Evolutionary conservation across 2,329 filamentous ascomycete species (phyloP).

Genomic region (Colletotrichum sansevieriae): DNA sequence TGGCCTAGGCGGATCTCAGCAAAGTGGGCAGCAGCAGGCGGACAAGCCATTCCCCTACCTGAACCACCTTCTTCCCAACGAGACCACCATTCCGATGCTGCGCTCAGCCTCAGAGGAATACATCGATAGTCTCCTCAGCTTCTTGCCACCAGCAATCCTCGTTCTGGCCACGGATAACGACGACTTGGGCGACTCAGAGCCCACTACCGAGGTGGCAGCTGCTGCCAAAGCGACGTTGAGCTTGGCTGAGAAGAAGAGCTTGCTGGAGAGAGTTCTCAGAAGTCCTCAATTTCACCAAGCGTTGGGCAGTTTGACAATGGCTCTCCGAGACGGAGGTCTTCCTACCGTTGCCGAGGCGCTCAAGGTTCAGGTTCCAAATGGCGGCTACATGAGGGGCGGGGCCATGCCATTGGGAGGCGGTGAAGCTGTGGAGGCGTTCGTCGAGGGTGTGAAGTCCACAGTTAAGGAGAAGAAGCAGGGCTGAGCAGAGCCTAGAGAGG

Average conservation of each 20-base stretch:
- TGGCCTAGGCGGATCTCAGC: slow-evolving; percentile 50
- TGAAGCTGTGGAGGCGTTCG: slow-evolving; percentile 90
- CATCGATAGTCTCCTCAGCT: slow-evolving; percentile 80
- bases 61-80: slow-evolving; percentile 84
- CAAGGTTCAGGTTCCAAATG: slow-evolving; percentile 82
- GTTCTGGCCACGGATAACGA: slow-evolving; percentile 77
- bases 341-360: slow-evolving; percentile 91
- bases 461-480: slow-evolving; percentile 69
- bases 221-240: slow-evolving; percentile 81
- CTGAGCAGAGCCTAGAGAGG: not conserved
- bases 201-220: slow-evolving; percentile 75
- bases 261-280: slow-evolving; percentile 85
- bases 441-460: slow-evolving; percentile 87
- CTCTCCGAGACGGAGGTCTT: slow-evolving; percentile 89
- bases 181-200: slow-evolving; percentile 71
- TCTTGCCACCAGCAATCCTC: slow-evolving; percentile 83
- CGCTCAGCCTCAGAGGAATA: slow-evolving; percentile 73
- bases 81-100: slow-evolving; percentile 82
- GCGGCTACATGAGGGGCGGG: slow-evolving; percentile 83
- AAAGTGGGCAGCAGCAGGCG: slow-evolving; percentile 50
- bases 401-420: slow-evolving; percentile 89
- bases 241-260: slow-evolving; percentile 80
- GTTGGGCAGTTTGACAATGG: slow-evolving; percentile 85
- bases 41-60: slow-evolving; percentile 84
- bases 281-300: slow-evolving; percentile 94